Conservation (phyloP, 306 rosid genomes). For the Quillaja saponaria region DNA sequence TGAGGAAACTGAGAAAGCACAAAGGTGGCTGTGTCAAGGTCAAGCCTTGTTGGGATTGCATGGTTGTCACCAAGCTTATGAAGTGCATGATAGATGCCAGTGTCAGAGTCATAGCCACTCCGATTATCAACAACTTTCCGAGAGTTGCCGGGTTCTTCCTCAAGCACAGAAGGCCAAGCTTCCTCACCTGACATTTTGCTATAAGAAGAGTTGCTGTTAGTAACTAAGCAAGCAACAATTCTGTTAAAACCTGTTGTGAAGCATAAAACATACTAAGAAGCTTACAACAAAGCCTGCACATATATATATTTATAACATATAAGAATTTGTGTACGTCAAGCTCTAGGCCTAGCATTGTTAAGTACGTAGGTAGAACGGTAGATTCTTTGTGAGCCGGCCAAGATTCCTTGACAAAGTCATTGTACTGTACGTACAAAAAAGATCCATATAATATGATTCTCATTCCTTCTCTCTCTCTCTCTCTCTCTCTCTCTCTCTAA, state of each 20-base stretch:
- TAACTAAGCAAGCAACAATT: too few relatives aligned
- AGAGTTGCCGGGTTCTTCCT: constrained; percentile 27
- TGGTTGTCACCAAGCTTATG: constrained; percentile 32
- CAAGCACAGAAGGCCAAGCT: constrained; percentile 37
- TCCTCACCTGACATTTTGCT: constrained; percentile 54
- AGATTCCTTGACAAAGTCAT: too few relatives aligned
- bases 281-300: constrained; percentile 25
- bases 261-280: constrained; percentile 10
- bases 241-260: too few relatives aligned
- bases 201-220: too few relatives aligned
- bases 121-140: constrained; percentile 10
- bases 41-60: constrained; percentile 47
- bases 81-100: constrained; percentile 64
- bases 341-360: constrained; percentile 40
- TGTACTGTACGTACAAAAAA: too few relatives aligned
- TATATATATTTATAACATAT: too few relatives aligned
- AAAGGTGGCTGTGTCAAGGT: constrained; percentile 56
- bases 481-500: too few relatives aligned
- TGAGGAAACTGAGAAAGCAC: constrained; percentile 75
- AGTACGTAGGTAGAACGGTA: constrained; percentile 27
- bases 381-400: constrained; percentile 51
- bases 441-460: too few relatives aligned
- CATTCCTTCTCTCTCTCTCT: too few relatives aligned
- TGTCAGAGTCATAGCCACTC: constrained; percentile 54
- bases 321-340: constrained; percentile 21